Evolutionary conservation across 495 filamentous ascomycete genomes (phyloP).

Genomic region (Hypoxylon intermedium): DNA sequence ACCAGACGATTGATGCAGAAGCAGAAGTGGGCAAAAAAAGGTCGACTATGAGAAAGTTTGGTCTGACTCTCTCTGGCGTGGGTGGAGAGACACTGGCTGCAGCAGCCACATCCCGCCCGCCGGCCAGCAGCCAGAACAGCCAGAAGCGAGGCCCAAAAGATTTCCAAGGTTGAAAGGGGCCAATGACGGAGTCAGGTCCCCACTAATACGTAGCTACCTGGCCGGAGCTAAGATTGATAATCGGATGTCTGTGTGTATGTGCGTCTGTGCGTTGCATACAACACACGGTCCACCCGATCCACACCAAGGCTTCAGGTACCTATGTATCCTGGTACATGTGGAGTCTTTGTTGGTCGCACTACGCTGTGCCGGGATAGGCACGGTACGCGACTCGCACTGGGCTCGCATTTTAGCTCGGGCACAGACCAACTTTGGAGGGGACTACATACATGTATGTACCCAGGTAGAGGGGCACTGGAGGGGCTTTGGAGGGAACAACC

Average conservation of each 20-base stretch:
- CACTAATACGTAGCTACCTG: conserved; percentile 26
- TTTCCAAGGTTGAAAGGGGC: conserved; percentile 21
- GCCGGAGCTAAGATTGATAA: conserved; percentile 37
- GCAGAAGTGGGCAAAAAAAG: conserved; percentile 37
- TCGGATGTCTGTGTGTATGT: conserved; percentile 32
- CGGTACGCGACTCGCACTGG: conserved; percentile 28
- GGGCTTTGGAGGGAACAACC: background rate
- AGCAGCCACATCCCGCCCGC: conserved; percentile 24
- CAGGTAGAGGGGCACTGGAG: background rate
- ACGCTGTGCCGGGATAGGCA: conserved; percentile 15
- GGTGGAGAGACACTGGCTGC: conserved; percentile 40
- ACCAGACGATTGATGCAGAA: conserved; percentile 31
- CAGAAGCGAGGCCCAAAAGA: conserved; percentile 26
- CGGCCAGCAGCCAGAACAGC: conserved; percentile 8
- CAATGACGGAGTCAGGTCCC: conserved; percentile 20
- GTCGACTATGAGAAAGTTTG: conserved; percentile 37
- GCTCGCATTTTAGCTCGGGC: conserved; percentile 17
- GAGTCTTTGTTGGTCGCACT: conserved; percentile 17
- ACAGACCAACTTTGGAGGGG: conserved; percentile 39
- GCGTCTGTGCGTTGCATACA: conserved; percentile 32
- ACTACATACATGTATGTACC: background rate
- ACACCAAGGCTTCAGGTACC: background rate
- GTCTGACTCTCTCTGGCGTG: conserved; percentile 38
- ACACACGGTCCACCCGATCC: background rate
- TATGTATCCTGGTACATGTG: conserved; percentile 8